Conservation (phyloP, 305 asterid species). For the Fraxinus sp. region DNA sequence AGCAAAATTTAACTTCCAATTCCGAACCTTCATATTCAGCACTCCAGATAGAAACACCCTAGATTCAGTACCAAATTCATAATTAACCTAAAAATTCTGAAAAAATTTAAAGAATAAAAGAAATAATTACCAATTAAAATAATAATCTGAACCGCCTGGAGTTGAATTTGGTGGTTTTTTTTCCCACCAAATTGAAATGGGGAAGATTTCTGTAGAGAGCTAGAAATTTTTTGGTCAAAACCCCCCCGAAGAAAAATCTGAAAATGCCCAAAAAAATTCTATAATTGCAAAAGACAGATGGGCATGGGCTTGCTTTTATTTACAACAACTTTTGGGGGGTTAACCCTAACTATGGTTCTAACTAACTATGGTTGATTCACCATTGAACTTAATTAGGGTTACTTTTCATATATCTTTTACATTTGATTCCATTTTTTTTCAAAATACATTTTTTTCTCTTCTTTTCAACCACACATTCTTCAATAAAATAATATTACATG, state of each 20-base stretch:
- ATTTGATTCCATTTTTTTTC: too few relatives aligned
- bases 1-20: constrained; percentile 19
- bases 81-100: constrained; percentile 13
- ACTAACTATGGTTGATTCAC: constrained; percentile 29
- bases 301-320: constrained; percentile 33
- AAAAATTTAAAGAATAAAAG: neutral
- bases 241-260: constrained; percentile 45
- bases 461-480: too few relatives aligned
- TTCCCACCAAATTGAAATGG: constrained; percentile 35
- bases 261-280: constrained; percentile 33
- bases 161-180: constrained; percentile 1
- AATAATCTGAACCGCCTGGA: constrained; percentile 26
- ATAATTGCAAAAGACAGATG: constrained; percentile 35
- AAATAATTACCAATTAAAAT: constrained; percentile 25
- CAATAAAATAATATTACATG: too few relatives aligned
- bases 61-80: constrained; percentile 25
- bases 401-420: constrained; percentile 19
- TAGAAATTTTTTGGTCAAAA: constrained; percentile 39
- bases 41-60: constrained; percentile 28
- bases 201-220: constrained; percentile 26
- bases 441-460: too few relatives aligned
- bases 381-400: constrained; percentile 41
- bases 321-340: constrained; percentile 24
- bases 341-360: constrained; percentile 27
- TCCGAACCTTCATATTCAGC: constrained; percentile 22